Evolutionary conservation across 1,284 basidiomycete genomes (phyloP).

Genomic region (Boletus nobilissimus): DNA sequence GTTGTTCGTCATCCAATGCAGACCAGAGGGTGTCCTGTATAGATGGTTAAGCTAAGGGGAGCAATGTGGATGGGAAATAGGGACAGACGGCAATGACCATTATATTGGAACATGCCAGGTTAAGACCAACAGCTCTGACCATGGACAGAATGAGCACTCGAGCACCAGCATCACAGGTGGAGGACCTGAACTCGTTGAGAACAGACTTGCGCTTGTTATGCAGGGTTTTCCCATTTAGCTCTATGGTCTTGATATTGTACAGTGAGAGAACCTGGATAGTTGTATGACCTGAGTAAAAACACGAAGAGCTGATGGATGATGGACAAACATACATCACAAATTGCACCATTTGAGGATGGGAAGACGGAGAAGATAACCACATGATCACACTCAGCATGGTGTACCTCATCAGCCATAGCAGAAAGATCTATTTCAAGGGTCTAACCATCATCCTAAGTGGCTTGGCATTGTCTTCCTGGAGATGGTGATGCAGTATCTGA

Average conservation of each 20-base stretch:
- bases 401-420: too few relatives aligned
- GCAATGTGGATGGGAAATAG: too few relatives aligned
- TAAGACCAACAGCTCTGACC: slow-evolving; percentile 32
- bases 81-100: slow-evolving; percentile 33
- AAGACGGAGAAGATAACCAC: slow-evolving; percentile 37
- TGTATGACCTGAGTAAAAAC: background rate
- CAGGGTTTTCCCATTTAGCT: slow-evolving; percentile 18
- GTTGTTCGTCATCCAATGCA: slow-evolving; percentile 22
- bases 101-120: slow-evolving; percentile 37
- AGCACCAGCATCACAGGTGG: background rate
- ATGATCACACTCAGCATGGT: background rate
- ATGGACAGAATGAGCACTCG: slow-evolving; percentile 35
- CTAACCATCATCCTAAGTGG: too few relatives aligned
- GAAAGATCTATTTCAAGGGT: too few relatives aligned
- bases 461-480: too few relatives aligned
- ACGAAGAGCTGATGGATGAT: background rate
- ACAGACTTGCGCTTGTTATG: background rate
- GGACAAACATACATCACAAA: slow-evolving; percentile 18
- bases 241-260: slow-evolving; percentile 6
- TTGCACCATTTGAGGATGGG: slow-evolving; percentile 21
- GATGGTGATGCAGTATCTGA: too few relatives aligned
- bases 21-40: slow-evolving; percentile 30
- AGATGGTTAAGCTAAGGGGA: too few relatives aligned
- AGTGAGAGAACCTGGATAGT: slow-evolving; percentile 22
- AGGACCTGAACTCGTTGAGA: slow-evolving; percentile 12